Base-by-base conservation (phyloP, 805 yeast species). In the Yamadazyma nakazawae region DNA sequence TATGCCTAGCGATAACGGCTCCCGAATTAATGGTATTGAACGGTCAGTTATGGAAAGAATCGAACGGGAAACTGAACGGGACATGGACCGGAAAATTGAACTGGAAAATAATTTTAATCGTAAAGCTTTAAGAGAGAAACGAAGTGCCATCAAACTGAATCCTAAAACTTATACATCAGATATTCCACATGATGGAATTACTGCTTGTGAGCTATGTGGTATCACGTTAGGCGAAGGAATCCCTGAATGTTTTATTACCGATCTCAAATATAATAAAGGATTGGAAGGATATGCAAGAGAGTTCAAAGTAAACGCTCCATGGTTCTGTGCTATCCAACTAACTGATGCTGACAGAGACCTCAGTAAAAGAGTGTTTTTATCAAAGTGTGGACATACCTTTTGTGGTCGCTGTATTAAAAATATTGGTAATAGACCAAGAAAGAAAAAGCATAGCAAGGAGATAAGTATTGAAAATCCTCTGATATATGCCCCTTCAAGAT, bases 361-460 rank as follows among this genome's bases (percentile, higher is more conserved):
- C 26, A 49, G 57, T 11, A 49, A 42, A 30, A 45, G 73, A 31
- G 46, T 62, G 11, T 89, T 83, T 57, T 74, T 76, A 16, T 76
- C 87, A 0, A 66, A 63, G 34, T 89, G 97, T 69, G 96, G 96
- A 0, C 97, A 89, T 67, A 77, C 82, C 0, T 89, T 80, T 61
- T 89, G 97, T 63, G 97, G 96, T 1, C 65, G 92, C 36, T 89
- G 97, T 65, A 85, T 85, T 18, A 79, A 79, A 53, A 77, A 81
- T 54, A 80, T 85, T n/a, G 76, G 76, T 14, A 74, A 76, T 54
- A 57, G 74, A 43, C 68, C 70, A n/a, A 42, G 57, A 24, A 36
- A 14, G 12, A 46, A 48, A 36, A 55, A 54, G 36, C 57, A 43
- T 51, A 56, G 55, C 18, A 42, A 41, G 17, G 50, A 42, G 30